phyloP scores from a whole-genome alignment of 2,329 filamentous ascomycete species.

The Penicillium paneum region DNA sequence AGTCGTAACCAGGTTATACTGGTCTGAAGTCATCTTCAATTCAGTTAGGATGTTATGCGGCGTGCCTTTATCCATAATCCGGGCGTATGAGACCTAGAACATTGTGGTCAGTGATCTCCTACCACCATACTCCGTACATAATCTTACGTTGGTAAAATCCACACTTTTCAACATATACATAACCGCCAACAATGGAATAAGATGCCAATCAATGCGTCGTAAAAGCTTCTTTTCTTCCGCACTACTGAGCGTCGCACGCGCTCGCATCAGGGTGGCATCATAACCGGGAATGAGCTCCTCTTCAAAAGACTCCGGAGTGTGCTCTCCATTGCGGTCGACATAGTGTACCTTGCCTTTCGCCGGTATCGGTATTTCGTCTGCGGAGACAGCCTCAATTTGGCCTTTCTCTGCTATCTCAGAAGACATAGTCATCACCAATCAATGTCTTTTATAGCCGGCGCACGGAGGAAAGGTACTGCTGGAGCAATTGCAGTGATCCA shows the following conservation, averaged over 20 bases:
- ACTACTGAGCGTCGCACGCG: background rate
- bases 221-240: background rate
- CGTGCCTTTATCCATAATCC: background rate
- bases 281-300: background rate
- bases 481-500: background rate
- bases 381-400: background rate
- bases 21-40: background rate
- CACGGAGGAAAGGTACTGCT: background rate
- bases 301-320: background rate
- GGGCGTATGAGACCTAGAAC: background rate
- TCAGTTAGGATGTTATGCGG: background rate
- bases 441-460: background rate
- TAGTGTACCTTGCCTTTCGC: background rate
- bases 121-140: background rate
- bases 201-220: background rate
- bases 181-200: background rate
- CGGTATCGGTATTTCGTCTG: background rate
- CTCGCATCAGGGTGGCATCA: background rate
- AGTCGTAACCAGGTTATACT: background rate
- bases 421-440: background rate
- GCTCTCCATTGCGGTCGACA: background rate
- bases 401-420: background rate
- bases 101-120: background rate
- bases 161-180: background rate
- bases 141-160: background rate